These are phyloP conservation scores for Geotrichum fermentans DNA, from an alignment of 1,139 yeast species.

Conservation along the genomic window DNA sequence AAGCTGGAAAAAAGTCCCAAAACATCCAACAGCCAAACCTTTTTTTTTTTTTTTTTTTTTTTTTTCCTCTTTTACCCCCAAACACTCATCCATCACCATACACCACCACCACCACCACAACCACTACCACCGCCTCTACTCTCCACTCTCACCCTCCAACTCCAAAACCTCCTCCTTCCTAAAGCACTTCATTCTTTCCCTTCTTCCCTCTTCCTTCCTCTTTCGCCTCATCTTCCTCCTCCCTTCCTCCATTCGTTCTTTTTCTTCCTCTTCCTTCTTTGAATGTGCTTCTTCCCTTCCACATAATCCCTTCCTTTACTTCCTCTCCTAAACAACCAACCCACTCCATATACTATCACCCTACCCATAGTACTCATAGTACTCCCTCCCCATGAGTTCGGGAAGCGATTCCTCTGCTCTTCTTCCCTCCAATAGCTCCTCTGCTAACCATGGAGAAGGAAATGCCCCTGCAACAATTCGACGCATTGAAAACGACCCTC, in stretches of 20 bases:
- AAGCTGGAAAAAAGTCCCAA: too few species aligned
- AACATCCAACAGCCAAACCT: too few species aligned
- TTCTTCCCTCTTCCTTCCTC: slow-evolving; percentile 36
- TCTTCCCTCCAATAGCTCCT: not conserved
- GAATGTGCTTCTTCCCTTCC: slow-evolving; percentile 43
- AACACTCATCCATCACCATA: not conserved
- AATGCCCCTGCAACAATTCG: not conserved
- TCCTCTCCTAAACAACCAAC: not conserved
- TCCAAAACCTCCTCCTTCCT: too few species aligned
- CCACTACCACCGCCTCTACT: not conserved
- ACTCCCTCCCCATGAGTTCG: slow-evolving; percentile 1
- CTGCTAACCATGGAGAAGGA: not conserved
- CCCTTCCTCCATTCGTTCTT: too few species aligned
- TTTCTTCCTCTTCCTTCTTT: too few species aligned
- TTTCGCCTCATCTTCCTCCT: slow-evolving; percentile 41
- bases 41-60: slow-evolving; percentile 1
- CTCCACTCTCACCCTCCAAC: not conserved
- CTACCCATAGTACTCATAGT: too few species aligned
- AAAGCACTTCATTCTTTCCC: not conserved
- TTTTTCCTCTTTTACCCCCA: not conserved
- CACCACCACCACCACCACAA: not conserved
- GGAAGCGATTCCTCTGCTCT: slow-evolving; percentile 1
- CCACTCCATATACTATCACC: too few species aligned
- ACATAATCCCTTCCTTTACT: slow-evolving; percentile 18
- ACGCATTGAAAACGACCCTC: too few species aligned